Evolutionary conservation across 371 early-diverging fungal genomes (phyloP), one percentile per base, ranked within the genome.

Genomic region (Mucor racemosus): DNA sequence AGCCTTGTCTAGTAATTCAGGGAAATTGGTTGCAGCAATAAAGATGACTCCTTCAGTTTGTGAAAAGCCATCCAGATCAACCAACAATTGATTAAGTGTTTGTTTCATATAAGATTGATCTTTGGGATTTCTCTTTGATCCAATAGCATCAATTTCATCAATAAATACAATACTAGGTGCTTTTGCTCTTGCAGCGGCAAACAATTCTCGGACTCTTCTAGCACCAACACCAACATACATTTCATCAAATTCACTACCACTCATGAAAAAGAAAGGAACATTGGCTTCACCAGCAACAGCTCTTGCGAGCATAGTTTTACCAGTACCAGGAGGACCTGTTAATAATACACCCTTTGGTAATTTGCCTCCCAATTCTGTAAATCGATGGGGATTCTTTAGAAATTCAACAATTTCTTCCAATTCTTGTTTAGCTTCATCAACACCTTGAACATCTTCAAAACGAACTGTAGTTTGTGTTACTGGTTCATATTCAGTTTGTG

Each of bases 281-380:
- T 90, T 93, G 13, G 99, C 94, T 81, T 98, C 97, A 38, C 94
- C 94, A 14, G 95, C 95, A 6, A 95, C 93, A 21, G 95, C 95
- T 58, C 94, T 75, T 6, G 96, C 96, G 55, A 95, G 69, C 77
- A 94, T 82, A 1, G 96, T 95, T 77, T 94, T 99, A 48, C 99
- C 99, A 5, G 99, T 99, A 26, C 99, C 99, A 0, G 99, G 99
- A 15, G 99, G 99, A 0, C 99, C 99, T 56, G 97, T 96, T 35
- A 99, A 81, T 64, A 99, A 77, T n/a, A 94, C 94, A 76, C 99
- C 98, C 76, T 97, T 96, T 35, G 99, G 99, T 5, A 98, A 80
- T 69, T 95, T 95, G 14, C 97, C 99, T 36, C 99, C 99, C 7
- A 99, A 79, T 64, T 92, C 91, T 54, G 91, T 92, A 72, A 97